Conservation (phyloP, 768 basidiomycete genomes). For the Pulveroboletus frians region DNA sequence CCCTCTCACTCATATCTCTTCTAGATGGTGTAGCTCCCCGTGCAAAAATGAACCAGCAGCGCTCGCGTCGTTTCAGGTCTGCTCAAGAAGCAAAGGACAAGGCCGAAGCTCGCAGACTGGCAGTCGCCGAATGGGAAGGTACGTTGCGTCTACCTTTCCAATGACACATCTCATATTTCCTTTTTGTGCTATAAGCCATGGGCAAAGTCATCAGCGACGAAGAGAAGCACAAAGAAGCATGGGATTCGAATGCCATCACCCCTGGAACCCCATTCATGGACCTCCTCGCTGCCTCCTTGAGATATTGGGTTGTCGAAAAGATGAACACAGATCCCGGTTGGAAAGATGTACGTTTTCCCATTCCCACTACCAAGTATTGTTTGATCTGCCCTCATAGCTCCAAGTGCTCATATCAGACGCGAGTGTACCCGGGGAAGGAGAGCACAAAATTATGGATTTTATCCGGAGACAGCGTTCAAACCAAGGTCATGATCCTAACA, state of each 20-base stretch:
- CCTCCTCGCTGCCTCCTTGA: conserved; percentile 76
- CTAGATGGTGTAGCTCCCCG: conserved; percentile 94
- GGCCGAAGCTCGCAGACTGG: conserved; percentile 79
- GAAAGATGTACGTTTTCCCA: conserved; percentile 61
- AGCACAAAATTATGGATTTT: conserved; percentile 99
- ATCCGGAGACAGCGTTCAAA: conserved; percentile 87
- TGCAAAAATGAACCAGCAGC: conserved; percentile 99
- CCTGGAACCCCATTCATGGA: conserved; percentile 99
- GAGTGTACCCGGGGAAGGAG: conserved; percentile 95
- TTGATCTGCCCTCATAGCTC: conserved; percentile 44
- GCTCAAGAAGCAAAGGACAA: conserved; percentile 94
- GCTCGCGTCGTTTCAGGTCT: conserved; percentile 91
- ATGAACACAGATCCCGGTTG: conserved; percentile 94
- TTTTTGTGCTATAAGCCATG: conserved; percentile 61
- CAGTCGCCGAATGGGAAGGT: conserved; percentile 85
- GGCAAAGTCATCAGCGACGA: conserved; percentile 80
- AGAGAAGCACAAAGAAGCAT: conserved; percentile 77
- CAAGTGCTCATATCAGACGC: conserved; percentile 97
- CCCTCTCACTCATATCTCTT: conserved; percentile 1
- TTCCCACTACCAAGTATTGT: background rate
- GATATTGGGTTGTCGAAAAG: conserved; percentile 96
- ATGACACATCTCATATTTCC: background rate
- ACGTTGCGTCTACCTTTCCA: conserved; percentile 12
- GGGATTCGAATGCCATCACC: conserved; percentile 99
- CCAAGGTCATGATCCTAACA: conserved; percentile 90